Percentiles rank a stretch among this genome's conserved stretches.
These are phyloP conservation scores for Umbilicaria muhlenbergii DNA, from an alignment of 495 filamentous ascomycete species.

Conservation along the genomic window DNA sequence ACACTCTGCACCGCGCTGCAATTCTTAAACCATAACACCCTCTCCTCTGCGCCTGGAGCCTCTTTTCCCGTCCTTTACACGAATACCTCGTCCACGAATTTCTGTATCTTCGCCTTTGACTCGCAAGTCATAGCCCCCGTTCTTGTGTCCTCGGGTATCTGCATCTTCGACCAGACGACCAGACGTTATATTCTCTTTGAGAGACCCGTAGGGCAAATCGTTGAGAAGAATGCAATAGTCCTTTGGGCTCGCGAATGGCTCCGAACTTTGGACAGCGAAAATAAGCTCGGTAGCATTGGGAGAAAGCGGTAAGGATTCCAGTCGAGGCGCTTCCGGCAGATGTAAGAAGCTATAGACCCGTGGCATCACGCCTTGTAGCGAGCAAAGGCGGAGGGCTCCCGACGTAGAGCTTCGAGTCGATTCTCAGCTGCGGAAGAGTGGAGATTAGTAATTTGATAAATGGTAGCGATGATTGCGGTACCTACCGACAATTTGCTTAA, in stretches of 20 bases:
- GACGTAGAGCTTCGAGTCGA: conserved; percentile 57
- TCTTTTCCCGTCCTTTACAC: conserved; percentile 26
- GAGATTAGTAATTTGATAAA: too few species aligned
- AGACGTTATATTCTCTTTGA: conserved; percentile 41
- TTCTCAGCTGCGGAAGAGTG: conserved; percentile 36
- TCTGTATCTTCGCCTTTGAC: conserved; percentile 33
- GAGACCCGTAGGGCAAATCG: conserved; percentile 59
- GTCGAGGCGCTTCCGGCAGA: conserved; percentile 54
- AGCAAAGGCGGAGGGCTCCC: conserved; percentile 67
- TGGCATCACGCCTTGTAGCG: conserved; percentile 75
- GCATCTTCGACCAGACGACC: conserved; percentile 49
- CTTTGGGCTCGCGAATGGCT: conserved; percentile 36
- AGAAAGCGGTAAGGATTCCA: conserved; percentile 31
- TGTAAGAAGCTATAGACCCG: conserved; percentile 61
- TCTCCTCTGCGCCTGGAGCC: conserved; percentile 23
- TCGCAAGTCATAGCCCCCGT: conserved; percentile 51
- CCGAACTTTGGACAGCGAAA: conserved; percentile 21
- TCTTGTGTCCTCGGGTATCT: conserved; percentile 33
- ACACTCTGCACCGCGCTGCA: conserved; percentile 64
- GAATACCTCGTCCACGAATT: conserved; percentile 47
- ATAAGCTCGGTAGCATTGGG: conserved; percentile 13
- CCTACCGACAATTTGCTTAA: too few species aligned
- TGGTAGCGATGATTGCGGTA: too few species aligned
- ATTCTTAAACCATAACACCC: conserved; percentile 69
- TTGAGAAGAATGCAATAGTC: conserved; percentile 53